Evolutionary conservation across 768 basidiomycete genomes (phyloP).

Genomic region (Termitomyces sp.): DNA sequence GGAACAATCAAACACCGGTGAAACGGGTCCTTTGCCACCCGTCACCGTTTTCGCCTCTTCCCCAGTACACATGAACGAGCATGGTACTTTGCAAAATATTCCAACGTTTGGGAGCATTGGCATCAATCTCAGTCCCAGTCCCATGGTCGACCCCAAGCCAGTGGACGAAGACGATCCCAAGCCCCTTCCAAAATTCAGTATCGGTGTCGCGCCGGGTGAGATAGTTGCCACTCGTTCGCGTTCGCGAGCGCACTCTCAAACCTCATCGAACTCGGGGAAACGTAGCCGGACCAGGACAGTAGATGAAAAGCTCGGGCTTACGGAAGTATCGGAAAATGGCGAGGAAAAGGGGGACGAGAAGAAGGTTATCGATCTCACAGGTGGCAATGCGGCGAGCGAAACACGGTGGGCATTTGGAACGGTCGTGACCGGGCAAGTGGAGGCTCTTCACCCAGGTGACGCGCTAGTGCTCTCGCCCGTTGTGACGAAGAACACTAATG

Average conservation of each 20-base stretch:
- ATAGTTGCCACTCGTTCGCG: conserved; percentile 21
- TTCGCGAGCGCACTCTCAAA: conserved; percentile 21
- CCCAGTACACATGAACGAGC: background rate
- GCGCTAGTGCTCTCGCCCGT: background rate
- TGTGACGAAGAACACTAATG: background rate
- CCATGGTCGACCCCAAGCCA: conserved; percentile 2
- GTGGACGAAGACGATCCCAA: conserved; percentile 4
- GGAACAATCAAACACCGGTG: background rate
- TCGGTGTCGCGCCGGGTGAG: conserved; percentile 31
- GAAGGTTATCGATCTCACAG: conserved; percentile 27
- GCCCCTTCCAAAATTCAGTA: conserved; percentile 32
- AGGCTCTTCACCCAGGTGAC: background rate
- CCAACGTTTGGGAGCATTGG: background rate
- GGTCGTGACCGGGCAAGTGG: background rate
- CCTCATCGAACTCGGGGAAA: conserved; percentile 5
- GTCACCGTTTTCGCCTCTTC: background rate
- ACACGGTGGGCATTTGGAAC: conserved; percentile 58
- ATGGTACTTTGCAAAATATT: background rate
- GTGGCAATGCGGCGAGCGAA: conserved; percentile 14
- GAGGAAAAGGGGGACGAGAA: conserved; percentile 3
- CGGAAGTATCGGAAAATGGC: conserved; percentile 3
- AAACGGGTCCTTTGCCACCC: background rate
- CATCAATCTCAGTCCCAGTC: conserved; percentile 14
- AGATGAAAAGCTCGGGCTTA: background rate
- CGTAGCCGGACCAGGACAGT: conserved; percentile 11